Evolutionary conservation across 73 alveolate genomes (phyloP), one percentile per base, ranked within the genome.

Genomic region (Paramecium biaurelia): DNA sequence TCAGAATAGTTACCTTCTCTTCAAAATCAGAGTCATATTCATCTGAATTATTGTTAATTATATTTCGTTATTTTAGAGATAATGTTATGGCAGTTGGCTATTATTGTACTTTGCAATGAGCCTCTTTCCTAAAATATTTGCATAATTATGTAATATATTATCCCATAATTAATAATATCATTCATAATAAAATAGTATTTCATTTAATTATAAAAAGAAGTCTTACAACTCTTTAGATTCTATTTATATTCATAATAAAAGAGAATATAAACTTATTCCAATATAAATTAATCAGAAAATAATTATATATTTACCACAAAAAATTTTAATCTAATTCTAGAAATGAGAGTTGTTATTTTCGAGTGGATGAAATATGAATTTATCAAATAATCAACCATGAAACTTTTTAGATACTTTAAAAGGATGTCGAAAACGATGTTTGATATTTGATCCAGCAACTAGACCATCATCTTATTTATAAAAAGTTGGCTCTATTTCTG

Each of bases 391-490:
- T 79, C 90, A 79, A 79, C 90, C 90, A 7, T 79, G 90, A 79
- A 43, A 79, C 45, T 79, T 79, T 34, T 79, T 79, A 9, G 90
- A 79, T 23, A 79, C 14, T 24, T 79, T 79, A 53, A 43, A 79
- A 21, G 90, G 90, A 79, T 79, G 56, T 43, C 90, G 45, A 43
- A 24, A 34, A 2, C 90, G 45, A 37, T 79, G 15, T 42, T 79
- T 79, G 28, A 79, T 45, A 24, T 79, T 79, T 10, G 90, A 79
- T 23, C 90, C 90, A 20, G 90, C 74, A 2, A 79, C 14, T 10
- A 79, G 45, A 11, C 90, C 90, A 47, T 43, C 70, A 47, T 79
- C 90, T 79, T 79, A 47, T 79, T 79, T 79, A 24, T 43, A 79
- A 45, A 79, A 79, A 9, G 47, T 18, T 24, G 90, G 47, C 53